Base-by-base conservation (phyloP, 2,329 filamentous ascomycete species). In the Exophiala sp. region DNA sequence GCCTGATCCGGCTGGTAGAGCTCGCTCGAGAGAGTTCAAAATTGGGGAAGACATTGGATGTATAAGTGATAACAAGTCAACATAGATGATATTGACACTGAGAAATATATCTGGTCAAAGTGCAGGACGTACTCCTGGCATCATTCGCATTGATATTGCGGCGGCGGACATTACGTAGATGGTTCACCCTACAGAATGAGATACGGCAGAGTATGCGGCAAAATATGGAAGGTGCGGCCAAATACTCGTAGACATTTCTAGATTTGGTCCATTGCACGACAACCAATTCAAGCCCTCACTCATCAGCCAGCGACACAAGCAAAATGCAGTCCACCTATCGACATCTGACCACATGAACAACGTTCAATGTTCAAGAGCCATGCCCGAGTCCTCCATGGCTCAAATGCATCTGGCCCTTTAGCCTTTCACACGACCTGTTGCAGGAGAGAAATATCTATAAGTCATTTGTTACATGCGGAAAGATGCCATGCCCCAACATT, bases 1-100 rank as follows among this genome's bases (percentile, higher is more conserved):
- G 78, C 62, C 76, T 84, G 4, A 75, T 85, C 58, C 73, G 71
- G 52, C 70, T 84, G 58, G 78, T 84, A 60, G 81, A 84, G 67
- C 65, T 80, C 57, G 79, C 78, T 12, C 72, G 72, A 59, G 71
- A 79, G 68, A 82, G 79, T 63, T 81, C 79, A 11, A 71, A 69
- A 59, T 70, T 68, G 58, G 78, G 78, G 3, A 76, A 70, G 69
- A 80, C 78, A 1, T 38, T 78, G 58, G 66, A 49, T n/a, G 54
- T 63, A 8, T 58, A 53, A 40, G 21, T 24, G 4, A 43, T 20
- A 9, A 43, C 41, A 43, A 12, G n/a, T 12, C 9, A 20, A 24
- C 3, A 29, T 8, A 10, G 20, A 52, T 16, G 35, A 5, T 3
- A n/a, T 29, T 43, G 34, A 5, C 2, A 29, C 8, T 12, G 12